A percentile compares a stretch with the other conserved stretches of the same genome.
These are phyloP conservation scores for Exophiala dermatitidis DNA, from an alignment of 2,329 filamentous ascomycete genomes.

Conservation along the genomic window DNA sequence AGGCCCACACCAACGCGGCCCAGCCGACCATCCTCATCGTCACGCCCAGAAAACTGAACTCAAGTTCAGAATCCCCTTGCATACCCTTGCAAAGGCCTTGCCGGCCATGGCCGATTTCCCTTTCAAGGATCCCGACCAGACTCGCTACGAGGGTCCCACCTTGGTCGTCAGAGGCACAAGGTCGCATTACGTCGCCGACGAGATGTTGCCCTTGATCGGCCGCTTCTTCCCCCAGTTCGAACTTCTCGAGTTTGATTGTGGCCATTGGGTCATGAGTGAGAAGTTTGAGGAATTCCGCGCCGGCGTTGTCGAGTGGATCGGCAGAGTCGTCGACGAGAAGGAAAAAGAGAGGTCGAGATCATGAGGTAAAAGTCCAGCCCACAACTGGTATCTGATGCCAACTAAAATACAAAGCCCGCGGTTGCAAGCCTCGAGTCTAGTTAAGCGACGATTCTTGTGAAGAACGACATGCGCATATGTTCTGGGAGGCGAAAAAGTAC, in stretches of 20 bases:
- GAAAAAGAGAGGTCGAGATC: neutral
- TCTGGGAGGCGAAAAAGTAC: too few species aligned
- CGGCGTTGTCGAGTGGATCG: conserved; percentile 29
- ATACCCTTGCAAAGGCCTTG: conserved; percentile 59
- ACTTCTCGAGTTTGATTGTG: conserved; percentile 37
- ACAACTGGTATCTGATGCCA: too few species aligned
- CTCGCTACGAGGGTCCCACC: conserved; percentile 66
- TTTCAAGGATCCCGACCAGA: conserved; percentile 62
- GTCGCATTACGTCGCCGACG: conserved; percentile 37
- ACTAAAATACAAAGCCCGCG: too few species aligned
- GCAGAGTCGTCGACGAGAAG: conserved; percentile 22
- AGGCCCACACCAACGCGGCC: neutral
- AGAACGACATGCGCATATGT: too few species aligned
- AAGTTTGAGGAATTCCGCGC: conserved; percentile 39
- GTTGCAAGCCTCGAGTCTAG: too few species aligned
- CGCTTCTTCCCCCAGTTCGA: conserved; percentile 38
- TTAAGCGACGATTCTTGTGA: too few species aligned
- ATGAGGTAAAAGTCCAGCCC: too few species aligned
- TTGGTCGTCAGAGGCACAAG: conserved; percentile 58
- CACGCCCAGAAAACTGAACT: conserved; percentile 45
- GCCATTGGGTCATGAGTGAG: conserved; percentile 42
- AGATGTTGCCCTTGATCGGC: conserved; percentile 36
- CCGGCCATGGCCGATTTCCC: conserved; percentile 82
- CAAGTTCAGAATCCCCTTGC: conserved; percentile 73
- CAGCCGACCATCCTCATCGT: neutral